Evolutionary conservation across 202 grass and related monocot species (phyloP), one percentile per base, ranked within the genome.

Genomic region (Elaeis oleifera): DNA sequence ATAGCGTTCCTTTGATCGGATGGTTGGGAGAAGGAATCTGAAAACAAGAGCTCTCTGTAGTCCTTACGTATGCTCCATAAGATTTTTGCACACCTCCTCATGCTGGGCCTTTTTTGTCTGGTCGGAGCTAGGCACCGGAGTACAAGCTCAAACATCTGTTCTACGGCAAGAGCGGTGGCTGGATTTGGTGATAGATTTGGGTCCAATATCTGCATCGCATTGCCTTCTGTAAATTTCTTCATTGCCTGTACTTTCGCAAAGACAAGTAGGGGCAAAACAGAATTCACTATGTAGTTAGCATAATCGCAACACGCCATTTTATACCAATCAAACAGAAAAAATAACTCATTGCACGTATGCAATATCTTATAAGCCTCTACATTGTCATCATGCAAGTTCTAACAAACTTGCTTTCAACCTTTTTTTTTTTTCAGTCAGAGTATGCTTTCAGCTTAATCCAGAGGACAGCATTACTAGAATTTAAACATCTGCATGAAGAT

Each of bases 1-100:
- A 3, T 0, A 44, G 36, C 11, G 9, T 2, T 44, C 2, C 11
- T 13, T 44, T 14, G 36, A 44, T 44, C 2, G 9, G 36, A 44
- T 14, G 36, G 36, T 44, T 11, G 36, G 36, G 36, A 9, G 36
- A 44, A 13, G 36, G 63, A 23, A 18, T 52, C 18, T 18, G 49
- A 28, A 26, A 20, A 51, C 50, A 50, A 18, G 0, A 63, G 19
- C 48, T 97, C 84, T 18, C 65, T 79, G 68, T 79, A 97, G 69
- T 76, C 76, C 77, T 89, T 97, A 18, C 88, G 82, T 68, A 97
- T 85, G 26, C 61, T 79, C 92, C 92, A 96, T 17, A 96, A 60
- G 3, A 96, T 89, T 78, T 96, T 79, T 6, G 79, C 87, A 2
- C 84, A 85, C 39, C 76, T 76, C 64, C 76, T 88, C 92, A 96